Evolutionary conservation across 805 yeast genomes (phyloP).

Genomic region (Yamadazyma phyllophila): DNA sequence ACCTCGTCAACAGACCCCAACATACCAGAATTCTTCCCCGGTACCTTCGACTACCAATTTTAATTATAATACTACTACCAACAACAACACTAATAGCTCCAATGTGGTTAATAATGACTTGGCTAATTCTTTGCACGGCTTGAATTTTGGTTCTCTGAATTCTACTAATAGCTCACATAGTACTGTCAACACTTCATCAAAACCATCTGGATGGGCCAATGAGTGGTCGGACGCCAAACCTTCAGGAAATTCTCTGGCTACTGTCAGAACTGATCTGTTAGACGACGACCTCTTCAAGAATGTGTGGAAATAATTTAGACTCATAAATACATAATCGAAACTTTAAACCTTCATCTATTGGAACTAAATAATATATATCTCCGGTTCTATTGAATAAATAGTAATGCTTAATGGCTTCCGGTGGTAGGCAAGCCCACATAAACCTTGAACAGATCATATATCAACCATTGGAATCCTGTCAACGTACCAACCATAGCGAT

Average conservation of each 20-base stretch:
- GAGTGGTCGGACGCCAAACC: constrained; percentile 32
- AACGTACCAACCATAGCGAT: constrained; percentile 96
- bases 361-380: neutral
- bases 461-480: constrained; percentile 96
- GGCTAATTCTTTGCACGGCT: constrained; percentile 24
- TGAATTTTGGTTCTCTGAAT: constrained; percentile 15
- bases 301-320: constrained; percentile 51
- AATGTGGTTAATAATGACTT: constrained; percentile 13
- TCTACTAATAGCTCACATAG: constrained; percentile 1
- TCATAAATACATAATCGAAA: neutral
- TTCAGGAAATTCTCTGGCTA: neutral
- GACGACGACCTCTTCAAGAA: constrained; percentile 70
- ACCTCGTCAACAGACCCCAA: constrained; percentile 2
- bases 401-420: constrained; percentile 41
- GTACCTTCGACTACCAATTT: neutral
- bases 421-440: constrained; percentile 92
- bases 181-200: neutral
- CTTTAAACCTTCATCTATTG: neutral
- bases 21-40: neutral
- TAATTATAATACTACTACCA: too few species aligned
- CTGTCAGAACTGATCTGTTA: constrained; percentile 19
- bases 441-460: constrained; percentile 96
- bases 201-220: constrained; percentile 23
- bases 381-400: neutral
- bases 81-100: too few species aligned